These are phyloP conservation scores for Inga laurina DNA, from an alignment of 306 rosid genomes.

Conservation along the genomic window DNA sequence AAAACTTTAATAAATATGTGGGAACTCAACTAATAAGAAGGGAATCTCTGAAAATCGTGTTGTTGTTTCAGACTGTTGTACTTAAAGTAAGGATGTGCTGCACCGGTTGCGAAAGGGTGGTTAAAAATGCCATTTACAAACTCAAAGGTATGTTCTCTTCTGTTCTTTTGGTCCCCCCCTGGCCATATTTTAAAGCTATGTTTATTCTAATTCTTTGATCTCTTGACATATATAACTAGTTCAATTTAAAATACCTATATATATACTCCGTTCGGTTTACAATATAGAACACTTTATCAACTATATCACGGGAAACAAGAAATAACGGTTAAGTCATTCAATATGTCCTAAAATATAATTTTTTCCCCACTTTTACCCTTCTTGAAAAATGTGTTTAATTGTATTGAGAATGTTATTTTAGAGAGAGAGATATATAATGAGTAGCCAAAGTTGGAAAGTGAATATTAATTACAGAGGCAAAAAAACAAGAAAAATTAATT, in stretches of 20 bases:
- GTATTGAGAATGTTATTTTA: too few species aligned
- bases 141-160: constrained; percentile 64
- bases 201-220: background rate
- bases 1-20: background rate
- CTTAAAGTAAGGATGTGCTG: constrained; percentile 98
- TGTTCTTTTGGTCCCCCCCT: background rate
- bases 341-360: too few species aligned
- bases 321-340: too few species aligned
- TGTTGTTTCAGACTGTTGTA: constrained; percentile 89
- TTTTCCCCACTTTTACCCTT: too few species aligned
- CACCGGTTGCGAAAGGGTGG: constrained; percentile 90
- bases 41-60: constrained; percentile 21
- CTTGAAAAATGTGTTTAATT: too few species aligned
- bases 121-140: constrained; percentile 78
- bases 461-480: too few species aligned
- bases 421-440: too few species aligned
- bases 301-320: too few species aligned
- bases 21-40: constrained; percentile 19
- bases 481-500: too few species aligned
- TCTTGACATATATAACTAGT: background rate
- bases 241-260: background rate
- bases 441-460: accelerated
- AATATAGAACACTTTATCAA: too few species aligned
- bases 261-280: too few species aligned
- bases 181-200: background rate